Percentiles rank a stretch among this genome's conserved stretches.
These are phyloP conservation scores for Castanospermum australe DNA, from an alignment of 306 rosid species.

Conservation along the genomic window DNA sequence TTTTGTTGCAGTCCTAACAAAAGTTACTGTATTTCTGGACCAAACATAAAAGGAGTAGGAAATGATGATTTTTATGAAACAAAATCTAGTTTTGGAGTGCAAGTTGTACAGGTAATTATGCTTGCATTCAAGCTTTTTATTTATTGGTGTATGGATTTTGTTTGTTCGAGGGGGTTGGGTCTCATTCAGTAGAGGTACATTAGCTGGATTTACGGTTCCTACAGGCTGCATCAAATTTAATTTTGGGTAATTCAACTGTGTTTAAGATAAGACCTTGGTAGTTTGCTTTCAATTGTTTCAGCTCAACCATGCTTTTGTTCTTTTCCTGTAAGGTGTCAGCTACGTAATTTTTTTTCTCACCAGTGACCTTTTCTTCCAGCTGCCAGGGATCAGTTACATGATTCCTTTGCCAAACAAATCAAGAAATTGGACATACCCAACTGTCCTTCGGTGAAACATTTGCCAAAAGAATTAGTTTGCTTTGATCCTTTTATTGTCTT, in stretches of 20 bases:
- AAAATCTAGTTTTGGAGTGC: slow-evolving; percentile 85
- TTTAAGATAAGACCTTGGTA: neutral
- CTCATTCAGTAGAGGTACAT: neutral
- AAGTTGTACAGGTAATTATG: slow-evolving; percentile 85
- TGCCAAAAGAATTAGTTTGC: neutral
- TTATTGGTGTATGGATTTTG: neutral
- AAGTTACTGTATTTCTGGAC: slow-evolving; percentile 92
- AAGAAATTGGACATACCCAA: neutral
- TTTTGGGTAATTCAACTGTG: neutral
- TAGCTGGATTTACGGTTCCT: neutral
- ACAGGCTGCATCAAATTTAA: neutral
- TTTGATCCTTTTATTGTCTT: neutral
- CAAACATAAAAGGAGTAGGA: slow-evolving; percentile 76
- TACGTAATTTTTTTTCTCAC: neutral
- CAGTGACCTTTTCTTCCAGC: neutral
- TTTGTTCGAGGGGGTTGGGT: neutral
- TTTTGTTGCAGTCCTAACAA: slow-evolving; percentile 73
- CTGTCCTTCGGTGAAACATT: neutral
- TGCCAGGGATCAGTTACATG: neutral
- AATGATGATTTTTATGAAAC: slow-evolving; percentile 73
- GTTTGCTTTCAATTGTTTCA: neutral
- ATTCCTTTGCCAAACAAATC: neutral
- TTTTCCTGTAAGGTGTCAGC: neutral
- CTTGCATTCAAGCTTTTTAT: slow-evolving; percentile 1
- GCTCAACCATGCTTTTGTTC: neutral